Evolutionary conservation across 495 filamentous ascomycete genomes (phyloP).

Genomic region (Rusavskia elegans): DNA sequence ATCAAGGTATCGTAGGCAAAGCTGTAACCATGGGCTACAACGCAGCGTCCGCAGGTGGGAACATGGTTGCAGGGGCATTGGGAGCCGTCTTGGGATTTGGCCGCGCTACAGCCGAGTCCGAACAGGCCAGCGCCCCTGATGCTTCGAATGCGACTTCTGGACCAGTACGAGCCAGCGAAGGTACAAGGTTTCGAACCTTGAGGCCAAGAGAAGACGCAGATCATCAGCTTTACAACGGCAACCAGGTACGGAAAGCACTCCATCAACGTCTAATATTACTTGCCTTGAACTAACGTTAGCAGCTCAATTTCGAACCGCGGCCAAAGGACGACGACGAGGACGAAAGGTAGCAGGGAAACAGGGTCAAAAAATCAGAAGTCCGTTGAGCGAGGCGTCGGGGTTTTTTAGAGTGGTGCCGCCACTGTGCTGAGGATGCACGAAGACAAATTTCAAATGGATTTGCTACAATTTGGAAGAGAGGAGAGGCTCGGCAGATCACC

Average conservation of each 20-base stretch:
- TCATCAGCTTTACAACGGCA: slow-evolving; percentile 74
- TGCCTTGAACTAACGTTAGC: neutral
- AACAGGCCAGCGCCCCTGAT: neutral
- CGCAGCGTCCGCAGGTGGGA: slow-evolving; percentile 17
- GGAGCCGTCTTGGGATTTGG: slow-evolving; percentile 40
- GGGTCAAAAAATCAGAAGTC: neutral
- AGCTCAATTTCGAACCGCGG: slow-evolving; percentile 66
- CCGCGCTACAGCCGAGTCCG: slow-evolving; percentile 6
- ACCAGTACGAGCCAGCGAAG: slow-evolving; percentile 9
- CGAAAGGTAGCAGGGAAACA: slow-evolving; percentile 1
- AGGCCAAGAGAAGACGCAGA: slow-evolving; percentile 35
- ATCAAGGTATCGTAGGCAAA: slow-evolving; percentile 26
- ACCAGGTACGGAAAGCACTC: slow-evolving; percentile 44
- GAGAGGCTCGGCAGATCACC: too few species aligned
- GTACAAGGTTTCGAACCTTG: slow-evolving; percentile 38
- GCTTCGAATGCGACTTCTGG: neutral
- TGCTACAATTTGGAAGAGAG: too few species aligned
- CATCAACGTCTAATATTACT: neutral
- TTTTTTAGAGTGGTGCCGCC: neutral
- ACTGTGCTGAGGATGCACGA: too few species aligned
- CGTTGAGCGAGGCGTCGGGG: slow-evolving; percentile 3
- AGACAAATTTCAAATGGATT: too few species aligned
- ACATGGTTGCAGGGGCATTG: slow-evolving; percentile 32
- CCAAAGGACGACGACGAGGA: slow-evolving; percentile 37
- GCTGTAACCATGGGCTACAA: slow-evolving; percentile 26